Evolutionary conservation across 106 monocot genomes (phyloP), one percentile per base, ranked within the genome.

Genomic region (Cymbidium sinense): DNA sequence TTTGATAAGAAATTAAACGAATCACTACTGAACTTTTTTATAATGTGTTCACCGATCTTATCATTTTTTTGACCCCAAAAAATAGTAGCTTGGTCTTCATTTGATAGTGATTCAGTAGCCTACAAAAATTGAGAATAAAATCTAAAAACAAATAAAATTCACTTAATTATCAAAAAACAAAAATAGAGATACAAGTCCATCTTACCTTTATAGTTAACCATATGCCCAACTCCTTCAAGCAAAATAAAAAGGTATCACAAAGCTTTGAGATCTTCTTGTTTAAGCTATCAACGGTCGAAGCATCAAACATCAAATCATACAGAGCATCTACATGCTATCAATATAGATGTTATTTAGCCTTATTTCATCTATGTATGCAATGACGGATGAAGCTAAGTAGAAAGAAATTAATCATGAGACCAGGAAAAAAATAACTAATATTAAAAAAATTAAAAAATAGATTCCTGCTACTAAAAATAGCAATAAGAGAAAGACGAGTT

Each of bases 61-160:
- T 89, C 85, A 11, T 75, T 80, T 18, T 19, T 76, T 81, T 81
- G 50, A 54, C 87, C 89, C 89, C 89, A 92, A 62, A 92, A 92
- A 50, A 65, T 71, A 50, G 75, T 58, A 74, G 36, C 27, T 43
- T 65, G 81, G 75, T 87, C 86, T 73, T 79, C 78, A 34, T 74
- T 51, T 75, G 92, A 87, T n/a, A 87, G 43, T 33, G 64, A 18
- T 55, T 89, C 85, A 61, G 83, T 81, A 43, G 89, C 92, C 92
- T 92, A 84, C 70, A 43, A 54, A 74, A 67, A 65, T 47, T 19
- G n/a, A 44, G 20, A 2, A 52, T 25, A 29, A 43, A 23, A 13
- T 64, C 30, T 50, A 58, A 43, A 41, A 29, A 64, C 55, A 55
- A 44, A 43, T 7, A 29, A 29, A 54, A 76, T 74, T 37, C 25